Conservation (phyloP, 2,329 filamentous ascomycete genomes). For the Trichoderma oligosporum region DNA sequence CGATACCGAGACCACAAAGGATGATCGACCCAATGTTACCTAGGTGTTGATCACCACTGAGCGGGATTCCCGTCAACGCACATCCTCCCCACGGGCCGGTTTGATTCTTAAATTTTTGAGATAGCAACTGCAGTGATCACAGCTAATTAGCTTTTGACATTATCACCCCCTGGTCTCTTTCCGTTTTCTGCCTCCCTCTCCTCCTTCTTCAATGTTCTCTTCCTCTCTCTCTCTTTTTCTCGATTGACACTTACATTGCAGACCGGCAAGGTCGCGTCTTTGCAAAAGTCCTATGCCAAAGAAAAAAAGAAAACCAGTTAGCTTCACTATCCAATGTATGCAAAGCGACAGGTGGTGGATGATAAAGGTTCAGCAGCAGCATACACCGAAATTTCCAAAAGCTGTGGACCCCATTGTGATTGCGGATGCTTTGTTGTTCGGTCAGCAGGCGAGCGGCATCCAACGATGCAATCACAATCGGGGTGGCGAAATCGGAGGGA, state of each 20-base stretch:
- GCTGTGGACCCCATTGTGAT: constrained; percentile 56
- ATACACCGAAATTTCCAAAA: constrained; percentile 59
- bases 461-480: constrained; percentile 12
- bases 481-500: constrained; percentile 3
- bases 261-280: constrained; percentile 75
- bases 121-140: constrained; percentile 40
- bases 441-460: constrained; percentile 10
- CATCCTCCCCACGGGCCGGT: constrained; percentile 64
- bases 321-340: constrained; percentile 14
- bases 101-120: constrained; percentile 52
- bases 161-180: neutral
- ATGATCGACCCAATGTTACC: constrained; percentile 93
- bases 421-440: constrained; percentile 16
- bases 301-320: constrained; percentile 30
- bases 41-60: constrained; percentile 63
- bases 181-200: neutral
- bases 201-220: neutral
- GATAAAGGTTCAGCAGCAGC: constrained; percentile 12
- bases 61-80: constrained; percentile 67
- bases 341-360: constrained; percentile 13
- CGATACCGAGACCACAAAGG: constrained; percentile 72
- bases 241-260: constrained; percentile 66
- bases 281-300: constrained; percentile 68
- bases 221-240: neutral
- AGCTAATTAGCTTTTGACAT: neutral